phyloP scores from a whole-genome alignment of 192 early-diverging fungal species.

The Spinellus fusiger region DNA sequence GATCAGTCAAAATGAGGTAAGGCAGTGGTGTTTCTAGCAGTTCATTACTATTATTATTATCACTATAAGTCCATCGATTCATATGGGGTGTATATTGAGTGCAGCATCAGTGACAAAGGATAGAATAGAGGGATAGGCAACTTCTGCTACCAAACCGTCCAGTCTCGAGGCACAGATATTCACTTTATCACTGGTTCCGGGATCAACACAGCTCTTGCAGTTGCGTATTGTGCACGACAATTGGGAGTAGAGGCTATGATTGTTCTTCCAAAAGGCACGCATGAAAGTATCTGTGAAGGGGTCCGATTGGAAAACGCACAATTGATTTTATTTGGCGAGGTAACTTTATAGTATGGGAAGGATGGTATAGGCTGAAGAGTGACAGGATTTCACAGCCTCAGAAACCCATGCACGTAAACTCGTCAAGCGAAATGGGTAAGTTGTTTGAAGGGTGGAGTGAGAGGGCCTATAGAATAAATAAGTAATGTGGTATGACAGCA shows the following conservation, averaged over 20 bases:
- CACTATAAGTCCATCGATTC: neutral
- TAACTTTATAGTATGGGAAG: constrained; percentile 12
- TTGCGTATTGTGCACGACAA: constrained; percentile 60
- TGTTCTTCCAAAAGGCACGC: constrained; percentile 47
- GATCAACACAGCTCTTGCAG: constrained; percentile 60
- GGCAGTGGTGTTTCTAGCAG: neutral
- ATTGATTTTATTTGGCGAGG: constrained; percentile 42
- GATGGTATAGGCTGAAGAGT: neutral
- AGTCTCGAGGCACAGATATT: constrained; percentile 36
- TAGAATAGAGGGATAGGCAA: constrained; percentile 53
- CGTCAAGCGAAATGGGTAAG: constrained; percentile 40
- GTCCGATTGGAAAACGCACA: constrained; percentile 58
- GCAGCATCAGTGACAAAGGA: neutral
- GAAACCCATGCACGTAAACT: constrained; percentile 37
- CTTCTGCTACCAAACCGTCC: constrained; percentile 47
- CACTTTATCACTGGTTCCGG: constrained; percentile 56
- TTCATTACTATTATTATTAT: neutral
- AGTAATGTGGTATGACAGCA: constrained; percentile 11
- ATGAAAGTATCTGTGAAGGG: constrained; percentile 43
- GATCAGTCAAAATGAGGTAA: constrained; percentile 72
- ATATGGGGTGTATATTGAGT: neutral
- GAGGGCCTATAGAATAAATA: neutral
- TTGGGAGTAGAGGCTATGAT: constrained; percentile 50
- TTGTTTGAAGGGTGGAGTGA: neutral
- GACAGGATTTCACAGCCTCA: constrained; percentile 38